Percentiles rank a stretch among this genome's conserved stretches.
Conservation (phyloP, 441 rosid species). For the Gossypium gossypioides region DNA sequence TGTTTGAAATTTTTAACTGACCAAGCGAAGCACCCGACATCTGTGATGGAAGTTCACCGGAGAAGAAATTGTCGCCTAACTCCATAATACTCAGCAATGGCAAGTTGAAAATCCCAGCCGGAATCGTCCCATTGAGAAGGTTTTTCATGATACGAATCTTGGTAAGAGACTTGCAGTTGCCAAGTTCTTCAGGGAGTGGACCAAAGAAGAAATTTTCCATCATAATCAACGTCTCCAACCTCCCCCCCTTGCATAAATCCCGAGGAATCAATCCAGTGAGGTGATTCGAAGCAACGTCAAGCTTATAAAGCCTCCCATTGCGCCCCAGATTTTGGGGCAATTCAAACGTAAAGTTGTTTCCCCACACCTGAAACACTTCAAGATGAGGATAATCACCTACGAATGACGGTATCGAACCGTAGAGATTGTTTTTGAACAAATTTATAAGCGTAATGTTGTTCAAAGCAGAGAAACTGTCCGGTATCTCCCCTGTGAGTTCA, state of each 20-base stretch:
- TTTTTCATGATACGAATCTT: conserved; percentile 50
- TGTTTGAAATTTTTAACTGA: conserved; percentile 38
- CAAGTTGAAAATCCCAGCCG: conserved; percentile 54
- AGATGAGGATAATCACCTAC: conserved; percentile 64
- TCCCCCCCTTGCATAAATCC: conserved; percentile 58
- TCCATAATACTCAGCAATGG: conserved; percentile 41
- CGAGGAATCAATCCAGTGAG: conserved; percentile 60
- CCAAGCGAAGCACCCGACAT: conserved; percentile 46
- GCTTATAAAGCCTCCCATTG: conserved; percentile 37
- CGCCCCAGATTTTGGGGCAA: conserved; percentile 63
- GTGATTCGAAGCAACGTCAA: conserved; percentile 63
- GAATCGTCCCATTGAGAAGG: conserved; percentile 50
- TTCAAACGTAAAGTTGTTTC: conserved; percentile 57
- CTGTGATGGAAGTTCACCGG: conserved; percentile 59
- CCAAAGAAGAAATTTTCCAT: conserved; percentile 65
- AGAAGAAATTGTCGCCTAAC: conserved; percentile 47
- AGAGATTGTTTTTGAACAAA: conserved; percentile 48
- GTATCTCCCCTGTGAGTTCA: conserved; percentile 59
- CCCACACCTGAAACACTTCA: conserved; percentile 60
- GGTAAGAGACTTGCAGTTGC: conserved; percentile 49
- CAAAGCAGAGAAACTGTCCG: conserved; percentile 38
- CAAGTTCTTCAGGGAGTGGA: conserved; percentile 52
- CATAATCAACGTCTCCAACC: conserved; percentile 35
- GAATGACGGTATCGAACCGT: conserved; percentile 53
- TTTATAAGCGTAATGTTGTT: conserved; percentile 43